Evolutionary conservation across 495 filamentous ascomycete species (phyloP).

Genomic region (Xylaria intraflava): DNA sequence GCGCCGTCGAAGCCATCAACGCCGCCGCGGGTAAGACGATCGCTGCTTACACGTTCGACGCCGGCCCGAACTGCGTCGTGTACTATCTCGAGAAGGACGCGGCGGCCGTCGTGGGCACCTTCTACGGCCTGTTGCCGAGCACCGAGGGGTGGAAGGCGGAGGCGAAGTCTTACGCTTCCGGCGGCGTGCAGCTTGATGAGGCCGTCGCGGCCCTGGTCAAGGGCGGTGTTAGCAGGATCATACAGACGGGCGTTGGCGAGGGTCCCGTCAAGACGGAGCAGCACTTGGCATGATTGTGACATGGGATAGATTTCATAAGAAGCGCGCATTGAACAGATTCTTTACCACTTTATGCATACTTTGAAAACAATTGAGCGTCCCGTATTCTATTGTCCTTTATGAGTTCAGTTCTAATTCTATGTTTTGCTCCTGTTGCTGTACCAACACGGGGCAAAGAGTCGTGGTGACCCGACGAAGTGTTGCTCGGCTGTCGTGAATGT

Average conservation of each 20-base stretch:
- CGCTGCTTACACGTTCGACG: conserved; percentile 95
- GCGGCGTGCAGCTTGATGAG: conserved; percentile 50
- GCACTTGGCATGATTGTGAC: conserved; percentile 45
- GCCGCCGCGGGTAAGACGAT: conserved; percentile 60
- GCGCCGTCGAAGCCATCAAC: conserved; percentile 86
- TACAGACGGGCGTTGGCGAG: conserved; percentile 85
- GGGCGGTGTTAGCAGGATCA: conserved; percentile 78
- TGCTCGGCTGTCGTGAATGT: too few species aligned
- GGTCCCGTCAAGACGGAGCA: conserved; percentile 75
- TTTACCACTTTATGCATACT: not conserved
- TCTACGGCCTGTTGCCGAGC: conserved; percentile 49
- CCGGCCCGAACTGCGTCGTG: conserved; percentile 92
- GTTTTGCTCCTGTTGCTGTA: too few species aligned
- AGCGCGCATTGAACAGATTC: conserved; percentile 2
- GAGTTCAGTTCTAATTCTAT: too few species aligned
- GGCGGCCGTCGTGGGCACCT: conserved; percentile 60
- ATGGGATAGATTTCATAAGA: not conserved
- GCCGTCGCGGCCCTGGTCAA: conserved; percentile 55
- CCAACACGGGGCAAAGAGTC: too few species aligned
- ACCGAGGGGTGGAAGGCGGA: conserved; percentile 58
- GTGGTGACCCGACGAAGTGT: too few species aligned
- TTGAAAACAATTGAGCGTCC: not conserved
- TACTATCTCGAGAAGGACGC: conserved; percentile 82
- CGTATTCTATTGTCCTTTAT: too few species aligned
- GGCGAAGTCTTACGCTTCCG: conserved; percentile 36